Evolutionary conservation across 83 land plant species (phyloP), one percentile per base, ranked within the genome.

Genomic region (Picea mariana): DNA sequence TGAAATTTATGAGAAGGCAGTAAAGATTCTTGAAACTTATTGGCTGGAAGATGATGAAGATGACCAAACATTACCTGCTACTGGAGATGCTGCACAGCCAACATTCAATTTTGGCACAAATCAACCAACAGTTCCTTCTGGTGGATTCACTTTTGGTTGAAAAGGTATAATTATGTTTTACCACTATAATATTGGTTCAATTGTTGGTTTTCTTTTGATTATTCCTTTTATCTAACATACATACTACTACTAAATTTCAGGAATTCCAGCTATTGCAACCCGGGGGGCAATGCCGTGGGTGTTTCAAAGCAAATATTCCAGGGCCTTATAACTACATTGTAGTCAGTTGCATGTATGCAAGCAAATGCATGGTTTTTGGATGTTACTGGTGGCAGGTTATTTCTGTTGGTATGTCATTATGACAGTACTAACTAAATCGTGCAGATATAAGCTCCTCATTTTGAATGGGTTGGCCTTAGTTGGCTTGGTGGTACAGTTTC

Each of bases 1-100:
- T 34, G 95, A 93, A 71, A 92, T 92, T 13, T 92, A 92, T 83
- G 94, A 92, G 82, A 92, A 90, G 85, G 93, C 92, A 24, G 92
- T 90, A 11, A 93, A 88, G 83, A 86, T 93, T 17, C 83, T 93
- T 52, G 92, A 93, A 80, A 89, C 85, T 67, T 93, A 91, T 84
- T 93, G 94, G 94, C 76, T 92, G 38, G 95, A 93, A 62, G 91
- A 89, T 49, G 92, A 90, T 4, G 93, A 78, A 60, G 80, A 78
- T 27, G 88, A 91, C 64, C 89, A 84, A 49, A 71, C 84, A 11
- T 62, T 87, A 72, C 87, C 91, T 20, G 66, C 89, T 2, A 62
- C 62, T 52, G 83, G 86, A 20, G 93, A 91, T 65, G 77, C 34
- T 34, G 69, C 87, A 58, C 89, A 87, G 62, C 24, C 86, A 47